Evolutionary conservation across 257 asterid genomes (phyloP).

Genomic region (Primulina huaijiensis): DNA sequence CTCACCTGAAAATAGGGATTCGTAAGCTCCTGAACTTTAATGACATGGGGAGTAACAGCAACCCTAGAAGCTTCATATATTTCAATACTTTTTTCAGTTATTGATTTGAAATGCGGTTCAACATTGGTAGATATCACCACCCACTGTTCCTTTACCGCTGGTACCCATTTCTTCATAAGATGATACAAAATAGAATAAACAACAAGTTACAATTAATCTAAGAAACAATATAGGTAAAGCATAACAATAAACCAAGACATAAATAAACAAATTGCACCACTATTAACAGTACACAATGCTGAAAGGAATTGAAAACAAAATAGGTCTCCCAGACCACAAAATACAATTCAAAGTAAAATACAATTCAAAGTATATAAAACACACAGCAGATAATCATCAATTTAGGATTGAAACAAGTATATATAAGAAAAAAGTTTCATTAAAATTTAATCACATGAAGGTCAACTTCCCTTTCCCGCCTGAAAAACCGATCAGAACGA

Average conservation of each 20-base stretch:
- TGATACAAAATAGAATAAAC: constrained; percentile 16
- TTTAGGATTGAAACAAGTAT: not conserved
- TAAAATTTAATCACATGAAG: not conserved
- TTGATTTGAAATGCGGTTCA: constrained; percentile 65
- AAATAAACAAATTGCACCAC: constrained; percentile 1
- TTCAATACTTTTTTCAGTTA: constrained; percentile 57
- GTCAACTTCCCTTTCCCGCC: constrained; percentile 18
- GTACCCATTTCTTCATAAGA: constrained; percentile 69
- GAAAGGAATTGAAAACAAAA: not conserved
- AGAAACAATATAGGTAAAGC: constrained; percentile 7
- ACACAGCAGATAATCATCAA: constrained; percentile 5
- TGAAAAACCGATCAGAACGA: constrained; percentile 9
- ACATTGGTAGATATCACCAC: constrained; percentile 49
- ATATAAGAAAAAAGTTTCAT: not conserved
- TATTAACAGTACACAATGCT: constrained; percentile 4
- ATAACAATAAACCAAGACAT: not conserved
- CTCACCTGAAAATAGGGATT: constrained; percentile 76
- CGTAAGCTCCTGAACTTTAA: constrained; percentile 64
- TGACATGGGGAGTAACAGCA: constrained; percentile 59
- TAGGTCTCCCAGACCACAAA: not conserved
- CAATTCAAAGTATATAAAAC: not conserved
- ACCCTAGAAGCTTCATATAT: constrained; percentile 56
- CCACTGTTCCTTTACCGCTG: constrained; percentile 76
- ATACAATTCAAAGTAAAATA: not conserved
- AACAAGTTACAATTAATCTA: constrained; percentile 1